Evolutionary conservation across 768 basidiomycete genomes (phyloP).

Genomic region (Hygrophoropsis aurantiaca): DNA sequence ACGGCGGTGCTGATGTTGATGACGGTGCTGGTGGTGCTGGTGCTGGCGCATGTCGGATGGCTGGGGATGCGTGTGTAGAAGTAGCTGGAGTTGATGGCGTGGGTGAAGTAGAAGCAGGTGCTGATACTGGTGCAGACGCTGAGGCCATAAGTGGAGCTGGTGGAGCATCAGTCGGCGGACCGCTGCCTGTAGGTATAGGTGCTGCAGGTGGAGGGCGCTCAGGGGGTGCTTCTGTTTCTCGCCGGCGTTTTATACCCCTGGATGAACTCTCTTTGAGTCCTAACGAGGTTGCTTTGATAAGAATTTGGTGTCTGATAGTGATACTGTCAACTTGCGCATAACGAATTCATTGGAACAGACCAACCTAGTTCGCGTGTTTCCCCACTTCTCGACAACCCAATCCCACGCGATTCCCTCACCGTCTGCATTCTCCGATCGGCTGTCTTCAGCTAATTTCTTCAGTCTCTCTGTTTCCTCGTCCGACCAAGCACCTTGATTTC

Average conservation of each 20-base stretch:
- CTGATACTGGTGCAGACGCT: slow-evolving; percentile 32
- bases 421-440: slow-evolving; percentile 43
- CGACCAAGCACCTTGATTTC: slow-evolving; percentile 75
- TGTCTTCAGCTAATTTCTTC: slow-evolving; percentile 68
- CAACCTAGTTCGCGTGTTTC: slow-evolving; percentile 70
- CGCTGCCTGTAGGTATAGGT: slow-evolving; percentile 17
- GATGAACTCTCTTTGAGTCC: slow-evolving; percentile 77
- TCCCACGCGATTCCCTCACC: slow-evolving; percentile 76
- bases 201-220: slow-evolving; percentile 21
- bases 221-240: slow-evolving; percentile 36
- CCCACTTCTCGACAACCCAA: slow-evolving; percentile 72
- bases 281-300: slow-evolving; percentile 77
- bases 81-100: slow-evolving; percentile 32
- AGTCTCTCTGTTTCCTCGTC: slow-evolving; percentile 74
- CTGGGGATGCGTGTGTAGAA: slow-evolving; percentile 35
- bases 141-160: slow-evolving; percentile 22
- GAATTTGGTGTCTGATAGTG: slow-evolving; percentile 67
- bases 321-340: background rate
- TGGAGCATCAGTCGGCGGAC: slow-evolving; percentile 11
- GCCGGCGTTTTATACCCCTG: slow-evolving; percentile 59
- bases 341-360: slow-evolving; percentile 11
- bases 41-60: slow-evolving; percentile 25
- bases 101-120: slow-evolving; percentile 25
- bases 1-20: too few relatives aligned
- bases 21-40: slow-evolving; percentile 12